phyloP scores from a whole-genome alignment of 768 basidiomycete species.

The Asterophora lycoperdoides region DNA sequence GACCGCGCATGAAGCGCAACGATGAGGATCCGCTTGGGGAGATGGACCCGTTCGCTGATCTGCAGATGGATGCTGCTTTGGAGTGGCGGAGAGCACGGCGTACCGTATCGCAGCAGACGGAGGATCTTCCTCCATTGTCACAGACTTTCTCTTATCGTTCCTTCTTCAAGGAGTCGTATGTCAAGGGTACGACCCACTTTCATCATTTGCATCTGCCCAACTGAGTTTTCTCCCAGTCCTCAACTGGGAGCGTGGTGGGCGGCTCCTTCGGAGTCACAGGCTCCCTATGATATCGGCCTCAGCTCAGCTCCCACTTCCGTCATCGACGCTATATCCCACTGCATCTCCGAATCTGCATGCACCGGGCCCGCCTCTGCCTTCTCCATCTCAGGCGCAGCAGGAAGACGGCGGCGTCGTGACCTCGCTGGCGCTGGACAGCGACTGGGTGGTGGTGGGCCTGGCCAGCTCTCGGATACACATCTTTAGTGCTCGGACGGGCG shows the following conservation, averaged over 20 bases:
- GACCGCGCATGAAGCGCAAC: not conserved
- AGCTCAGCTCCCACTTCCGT: not conserved
- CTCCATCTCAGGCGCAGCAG: conserved; percentile 13
- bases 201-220: not conserved
- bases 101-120: conserved; percentile 4
- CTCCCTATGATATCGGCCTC: conserved; percentile 5
- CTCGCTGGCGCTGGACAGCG: conserved; percentile 75
- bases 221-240: conserved; percentile 42
- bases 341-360: conserved; percentile 35
- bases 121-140: not conserved
- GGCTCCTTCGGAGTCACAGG: conserved; percentile 46
- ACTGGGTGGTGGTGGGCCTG: conserved; percentile 86
- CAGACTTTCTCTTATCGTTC: conserved; percentile 53
- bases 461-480: conserved; percentile 82
- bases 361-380: conserved; percentile 84
- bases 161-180: conserved; percentile 71
- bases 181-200: conserved; percentile 50
- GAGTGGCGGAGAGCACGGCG: conserved; percentile 24
- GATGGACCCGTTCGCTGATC: conserved; percentile 27
- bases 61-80: conserved; percentile 38
- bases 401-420: conserved; percentile 69
- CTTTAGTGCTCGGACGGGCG: conserved; percentile 76
- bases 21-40: conserved; percentile 33
- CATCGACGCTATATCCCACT: not conserved
- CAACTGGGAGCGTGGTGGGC: conserved; percentile 78